Conservation (phyloP, 306 rosid species). For the Glycyrrhiza uralensis region DNA sequence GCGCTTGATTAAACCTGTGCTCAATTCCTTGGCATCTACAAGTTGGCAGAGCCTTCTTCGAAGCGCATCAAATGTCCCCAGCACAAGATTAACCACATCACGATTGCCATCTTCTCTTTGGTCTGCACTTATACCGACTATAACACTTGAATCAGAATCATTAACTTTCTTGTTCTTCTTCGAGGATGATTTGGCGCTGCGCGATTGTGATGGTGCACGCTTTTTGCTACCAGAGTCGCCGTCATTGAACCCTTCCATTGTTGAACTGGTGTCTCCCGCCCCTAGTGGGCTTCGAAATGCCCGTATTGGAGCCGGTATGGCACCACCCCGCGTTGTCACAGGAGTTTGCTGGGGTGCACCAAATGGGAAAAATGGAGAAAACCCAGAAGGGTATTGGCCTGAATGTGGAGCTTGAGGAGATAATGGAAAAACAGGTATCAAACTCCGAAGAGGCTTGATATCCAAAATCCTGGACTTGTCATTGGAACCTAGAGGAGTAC, state of each 20-base stretch:
- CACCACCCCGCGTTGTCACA: not conserved
- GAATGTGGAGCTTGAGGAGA: constrained; percentile 31
- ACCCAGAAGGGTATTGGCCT: constrained; percentile 43
- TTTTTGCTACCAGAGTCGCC: constrained; percentile 15
- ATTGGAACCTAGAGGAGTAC: constrained; percentile 42
- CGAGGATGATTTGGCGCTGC: constrained; percentile 9
- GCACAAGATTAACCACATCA: constrained; percentile 47
- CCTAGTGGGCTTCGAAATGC: constrained; percentile 21
- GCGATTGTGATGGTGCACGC: not conserved
- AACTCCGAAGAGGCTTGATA: constrained; percentile 57
- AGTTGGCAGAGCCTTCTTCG: constrained; percentile 63
- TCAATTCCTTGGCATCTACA: constrained; percentile 53
- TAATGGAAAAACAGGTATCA: constrained; percentile 51
- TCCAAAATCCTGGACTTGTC: constrained; percentile 58
- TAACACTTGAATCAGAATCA: constrained; percentile 19
- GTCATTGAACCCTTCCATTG: constrained; percentile 26
- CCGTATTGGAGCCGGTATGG: constrained; percentile 29
- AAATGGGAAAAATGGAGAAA: constrained; percentile 56
- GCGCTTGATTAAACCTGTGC: constrained; percentile 38
- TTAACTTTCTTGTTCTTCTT: constrained; percentile 27
- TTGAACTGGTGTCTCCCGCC: constrained; percentile 11
- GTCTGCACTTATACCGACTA: constrained; percentile 27
- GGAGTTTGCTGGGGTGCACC: constrained; percentile 36
- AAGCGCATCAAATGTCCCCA: constrained; percentile 48
- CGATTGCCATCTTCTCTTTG: constrained; percentile 47